Evolutionary conservation across 495 filamentous ascomycete genomes (phyloP).

Genomic region (Tirmania nivea): DNA sequence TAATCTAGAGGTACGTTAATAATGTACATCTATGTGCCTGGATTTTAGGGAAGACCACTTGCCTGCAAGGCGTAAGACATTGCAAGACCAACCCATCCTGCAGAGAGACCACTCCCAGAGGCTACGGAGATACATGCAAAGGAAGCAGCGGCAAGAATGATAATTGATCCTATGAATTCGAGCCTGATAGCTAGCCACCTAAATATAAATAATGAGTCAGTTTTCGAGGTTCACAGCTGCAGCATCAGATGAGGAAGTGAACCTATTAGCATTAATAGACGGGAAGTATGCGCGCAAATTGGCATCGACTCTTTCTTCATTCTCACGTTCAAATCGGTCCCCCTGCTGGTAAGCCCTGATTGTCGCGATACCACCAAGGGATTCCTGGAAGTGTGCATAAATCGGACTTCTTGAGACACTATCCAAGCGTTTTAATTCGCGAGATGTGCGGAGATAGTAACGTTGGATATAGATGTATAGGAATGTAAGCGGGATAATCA

Average conservation of each 20-base stretch:
- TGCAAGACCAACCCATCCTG: constrained; percentile 72
- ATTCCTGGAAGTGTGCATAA: constrained; percentile 97
- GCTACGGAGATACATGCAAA: constrained; percentile 67
- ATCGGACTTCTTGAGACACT: constrained; percentile 89
- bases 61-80: constrained; percentile 80
- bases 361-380: constrained; percentile 82
- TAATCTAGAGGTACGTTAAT: constrained; percentile 39
- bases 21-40: constrained; percentile 4
- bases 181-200: constrained; percentile 88
- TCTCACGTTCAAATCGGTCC: constrained; percentile 68
- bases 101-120: constrained; percentile 39
- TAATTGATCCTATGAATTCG: constrained; percentile 88
- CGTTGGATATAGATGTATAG: constrained; percentile 88
- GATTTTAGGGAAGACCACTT: background rate
- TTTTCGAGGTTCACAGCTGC: no score
- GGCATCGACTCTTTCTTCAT: constrained; percentile 93
- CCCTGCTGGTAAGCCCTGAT: constrained; percentile 91
- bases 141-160: constrained; percentile 70
- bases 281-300: constrained; percentile 94
- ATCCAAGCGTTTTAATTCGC: constrained; percentile 89
- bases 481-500: constrained; percentile 59
- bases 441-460: constrained; percentile 89
- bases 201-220: background rate
- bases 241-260: constrained; percentile 3
- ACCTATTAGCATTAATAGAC: constrained; percentile 70